Base-by-base conservation (phyloP, 805 yeast genomes). In the Starmerella ratchasimensis region DNA sequence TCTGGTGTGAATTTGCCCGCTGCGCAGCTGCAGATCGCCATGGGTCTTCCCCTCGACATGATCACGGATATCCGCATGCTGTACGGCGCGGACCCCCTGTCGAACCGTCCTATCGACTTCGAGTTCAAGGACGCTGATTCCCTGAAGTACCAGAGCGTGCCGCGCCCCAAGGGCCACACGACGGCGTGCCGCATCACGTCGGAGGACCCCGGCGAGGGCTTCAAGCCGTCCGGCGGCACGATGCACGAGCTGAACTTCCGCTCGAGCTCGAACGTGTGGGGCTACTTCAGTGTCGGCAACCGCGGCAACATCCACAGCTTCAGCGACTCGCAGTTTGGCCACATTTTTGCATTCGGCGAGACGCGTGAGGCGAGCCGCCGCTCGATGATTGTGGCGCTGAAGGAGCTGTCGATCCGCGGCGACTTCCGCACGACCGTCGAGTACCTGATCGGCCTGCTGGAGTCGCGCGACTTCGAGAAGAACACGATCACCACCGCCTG, bases 101-200 rank as follows among this genome's bases (percentile, higher is more conserved):
- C 93, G 39, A 65, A 88, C 17, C 78, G 94, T 36, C 80, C 76
- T 41, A 81, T 90, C 50, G 98, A 90, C 61, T 90, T 84, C 52
- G 84, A 79, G 47, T 90, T 90, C 64, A 72, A 74, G 44, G 66
- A 75, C 31, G 80, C 78, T 50, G 74, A 69, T 40, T 69, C 93
- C 20, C 65, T 74, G 47, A 69, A 74, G 50, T 71, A 78, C 39
- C 99, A 90, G 66, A 76, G 96, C 61, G 74, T 74, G 52, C 99
- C 99, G 26, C 71, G 69, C 50, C 98, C 99, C 52, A 84, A 83
- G 67, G 99, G 99, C 43, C 99, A 90, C 62, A 81, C 94, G 62
- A 90, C 97, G 33, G 98, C 98, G 36, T 88, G 97, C 66, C 84
- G 99, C 68, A 90, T 90, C 60, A 90, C 98, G 25, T 82, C 95